Evolutionary conservation across 2,329 filamentous ascomycete species (phyloP), one percentile per base, ranked within the genome.

Genomic region (Nothopassalora personata): DNA sequence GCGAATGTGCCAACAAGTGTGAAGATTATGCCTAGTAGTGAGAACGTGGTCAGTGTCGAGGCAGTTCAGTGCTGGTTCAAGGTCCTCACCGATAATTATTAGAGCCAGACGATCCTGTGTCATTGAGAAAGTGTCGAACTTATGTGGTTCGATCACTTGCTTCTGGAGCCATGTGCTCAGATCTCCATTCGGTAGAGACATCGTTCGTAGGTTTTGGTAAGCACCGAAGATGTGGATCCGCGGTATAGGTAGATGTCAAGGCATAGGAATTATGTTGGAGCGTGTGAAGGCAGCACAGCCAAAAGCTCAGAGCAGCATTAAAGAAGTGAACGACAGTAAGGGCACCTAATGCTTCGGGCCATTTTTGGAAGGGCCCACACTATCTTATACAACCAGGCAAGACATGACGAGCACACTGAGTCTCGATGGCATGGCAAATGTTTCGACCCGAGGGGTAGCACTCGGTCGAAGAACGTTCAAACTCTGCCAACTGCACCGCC

Each of bases 1-100:
- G 63, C 63, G 49, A 65, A 61, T 11, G 54, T 51, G 28, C 63
- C 63, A 27, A 64, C 34, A 10, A 65, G 23, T 13, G 63, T 55
- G 19, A 62, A 63, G 3, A 65, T 52, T 1, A 62, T 57, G n/a
- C 63, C 63, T 65, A 31, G 18, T 19, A 47, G 47, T 11, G 27
- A n/a, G 39, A 43, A 39, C 13, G 48, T 30, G 39, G 49, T 27
- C 27, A 18, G 15, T 11, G 27, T 11, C 34, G 5, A 8, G 13
- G 30, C 9, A n/a, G 4, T 9, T 27, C 10, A 23, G 23, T 8
- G 18, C n/a, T 8, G 39, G 28, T 30, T 48, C 8, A 15, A 3
- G 7, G 23, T 3, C 28, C 56, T 36, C 30, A 58, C 56, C 56
- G 27, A 58, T 47, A n/a, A 54, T 43, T 11, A 58, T 58, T 10